A percentile compares a stretch with the other conserved stretches of the same genome.
These are phyloP conservation scores for Strobilomyces dryophilus DNA, from an alignment of 768 basidiomycete species.

Conservation along the genomic window DNA sequence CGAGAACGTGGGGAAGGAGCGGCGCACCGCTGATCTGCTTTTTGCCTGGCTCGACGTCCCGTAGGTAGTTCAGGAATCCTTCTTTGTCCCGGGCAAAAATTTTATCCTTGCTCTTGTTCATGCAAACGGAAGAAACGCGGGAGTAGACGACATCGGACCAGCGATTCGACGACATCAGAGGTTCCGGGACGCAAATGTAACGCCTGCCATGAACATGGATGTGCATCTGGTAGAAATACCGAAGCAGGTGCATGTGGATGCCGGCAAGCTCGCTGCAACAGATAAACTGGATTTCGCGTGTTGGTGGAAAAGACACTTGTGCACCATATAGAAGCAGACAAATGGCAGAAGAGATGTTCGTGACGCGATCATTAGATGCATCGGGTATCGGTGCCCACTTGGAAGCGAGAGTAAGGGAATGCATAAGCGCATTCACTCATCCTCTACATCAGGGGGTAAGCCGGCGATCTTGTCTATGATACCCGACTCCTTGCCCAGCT, in stretches of 20 bases:
- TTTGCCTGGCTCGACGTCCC: conserved; percentile 51
- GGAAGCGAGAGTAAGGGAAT: conserved; percentile 47
- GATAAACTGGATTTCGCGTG: conserved; percentile 14
- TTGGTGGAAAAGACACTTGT: conserved; percentile 18
- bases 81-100: conserved; percentile 58
- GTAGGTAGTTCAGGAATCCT: conserved; percentile 56
- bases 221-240: conserved; percentile 56
- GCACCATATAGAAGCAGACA: conserved; percentile 45
- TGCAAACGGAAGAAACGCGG: conserved; percentile 58
- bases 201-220: conserved; percentile 55
- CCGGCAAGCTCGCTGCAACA: conserved; percentile 28
- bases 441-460: conserved; percentile 29
- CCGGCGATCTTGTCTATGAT: conserved; percentile 35
- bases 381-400: conserved; percentile 71
- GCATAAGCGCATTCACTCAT: conserved; percentile 11
- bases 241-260: conserved; percentile 40
- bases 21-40: conserved; percentile 61
- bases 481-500: conserved; percentile 45
- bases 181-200: conserved; percentile 46
- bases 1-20: conserved; percentile 59
- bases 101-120: conserved; percentile 49
- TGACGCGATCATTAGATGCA: conserved; percentile 56
- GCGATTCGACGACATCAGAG: conserved; percentile 55
- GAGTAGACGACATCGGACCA: conserved; percentile 57
- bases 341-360: conserved; percentile 64